These are phyloP conservation scores for Monosporascus ibericus DNA, from an alignment of 2,329 filamentous ascomycete species.

Conservation along the genomic window DNA sequence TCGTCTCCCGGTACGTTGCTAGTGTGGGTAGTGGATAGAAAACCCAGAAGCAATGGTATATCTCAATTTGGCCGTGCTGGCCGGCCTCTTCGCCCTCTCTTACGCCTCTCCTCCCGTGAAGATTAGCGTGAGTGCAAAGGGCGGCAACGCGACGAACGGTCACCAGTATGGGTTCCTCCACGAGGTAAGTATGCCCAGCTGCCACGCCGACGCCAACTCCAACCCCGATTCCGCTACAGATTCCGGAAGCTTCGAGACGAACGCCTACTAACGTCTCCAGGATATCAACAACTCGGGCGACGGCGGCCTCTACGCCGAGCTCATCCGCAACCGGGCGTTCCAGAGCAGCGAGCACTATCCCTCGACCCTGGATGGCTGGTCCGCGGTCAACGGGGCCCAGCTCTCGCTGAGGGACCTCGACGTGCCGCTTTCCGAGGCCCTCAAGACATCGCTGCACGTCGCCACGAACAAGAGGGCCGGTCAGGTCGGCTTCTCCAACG, in stretches of 20 bases:
- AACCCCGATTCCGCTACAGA: no score
- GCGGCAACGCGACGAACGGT: conserved; percentile 36
- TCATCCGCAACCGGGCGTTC: conserved; percentile 66
- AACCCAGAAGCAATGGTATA: conserved; percentile 9
- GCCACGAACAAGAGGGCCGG: conserved; percentile 24
- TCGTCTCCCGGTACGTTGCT: no score
- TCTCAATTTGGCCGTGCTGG: conserved; percentile 12
- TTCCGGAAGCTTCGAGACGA: no score
- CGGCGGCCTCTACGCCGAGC: conserved; percentile 66
- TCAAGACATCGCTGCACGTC: conserved; percentile 47
- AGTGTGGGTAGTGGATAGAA: no score
- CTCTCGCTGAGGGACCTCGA: conserved; percentile 41
- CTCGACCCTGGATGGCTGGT: conserved; percentile 40
- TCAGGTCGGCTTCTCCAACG: conserved; percentile 43
- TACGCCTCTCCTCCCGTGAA: conserved; percentile 23
- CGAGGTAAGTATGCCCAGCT: conserved; percentile 25
- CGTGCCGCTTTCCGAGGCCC: conserved; percentile 43
- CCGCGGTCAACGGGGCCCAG: conserved; percentile 33
- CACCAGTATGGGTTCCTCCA: conserved; percentile 41
- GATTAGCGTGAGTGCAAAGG: conserved; percentile 30
- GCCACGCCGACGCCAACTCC: no score
- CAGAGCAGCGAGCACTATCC: conserved; percentile 44
- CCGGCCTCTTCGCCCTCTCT: conserved; percentile 14
- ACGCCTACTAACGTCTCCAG: conserved; percentile 21
- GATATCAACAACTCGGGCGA: conserved; percentile 65